A percentile compares a stretch with the other conserved stretches of the same genome.
These are phyloP conservation scores for Flaveria floridana DNA, from an alignment of 140 eudicot species.

Conservation along the genomic window DNA sequence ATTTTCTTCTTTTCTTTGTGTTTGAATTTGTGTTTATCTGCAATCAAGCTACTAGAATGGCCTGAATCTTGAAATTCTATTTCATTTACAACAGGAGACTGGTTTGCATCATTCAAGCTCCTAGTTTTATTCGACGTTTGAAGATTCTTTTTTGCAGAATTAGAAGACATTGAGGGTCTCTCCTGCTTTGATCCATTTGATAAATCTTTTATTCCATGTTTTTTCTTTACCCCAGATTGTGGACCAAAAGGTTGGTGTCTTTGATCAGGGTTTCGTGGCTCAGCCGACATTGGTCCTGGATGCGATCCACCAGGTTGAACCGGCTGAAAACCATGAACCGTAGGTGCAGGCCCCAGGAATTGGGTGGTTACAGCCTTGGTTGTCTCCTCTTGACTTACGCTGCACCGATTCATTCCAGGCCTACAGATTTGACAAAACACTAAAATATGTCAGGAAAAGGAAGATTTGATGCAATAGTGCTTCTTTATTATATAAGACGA, in stretches of 20 bases:
- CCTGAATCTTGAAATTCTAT: slow-evolving; percentile 49
- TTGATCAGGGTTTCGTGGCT: slow-evolving; percentile 34
- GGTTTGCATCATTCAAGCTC: slow-evolving; percentile 43
- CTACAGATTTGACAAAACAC: slow-evolving; percentile 40
- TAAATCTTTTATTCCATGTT: slow-evolving; percentile 47
- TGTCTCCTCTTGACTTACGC: slow-evolving; percentile 71
- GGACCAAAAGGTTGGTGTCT: slow-evolving; percentile 45
- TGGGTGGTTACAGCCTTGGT: slow-evolving; percentile 57
- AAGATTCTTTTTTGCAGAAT: slow-evolving; percentile 49
- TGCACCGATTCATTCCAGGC: slow-evolving; percentile 94
- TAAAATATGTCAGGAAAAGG: slow-evolving; percentile 13
- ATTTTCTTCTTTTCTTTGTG: slow-evolving; percentile 48
- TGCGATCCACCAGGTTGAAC: slow-evolving; percentile 36
- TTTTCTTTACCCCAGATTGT: slow-evolving; percentile 54
- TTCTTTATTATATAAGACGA: not conserved
- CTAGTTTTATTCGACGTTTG: slow-evolving; percentile 46
- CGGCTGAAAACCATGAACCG: slow-evolving; percentile 33
- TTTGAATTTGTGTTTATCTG: slow-evolving; percentile 44
- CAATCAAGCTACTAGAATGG: slow-evolving; percentile 46
- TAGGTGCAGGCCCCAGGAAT: slow-evolving; percentile 46
- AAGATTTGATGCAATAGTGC: not conserved
- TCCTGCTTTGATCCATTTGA: slow-evolving; percentile 39
- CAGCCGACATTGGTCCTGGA: slow-evolving; percentile 37
- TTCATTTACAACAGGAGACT: slow-evolving; percentile 48
- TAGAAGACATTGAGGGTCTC: slow-evolving; percentile 44